These are phyloP conservation scores for Sarocladium oryzae DNA, from an alignment of 2,329 filamentous ascomycete species.

Conservation along the genomic window DNA sequence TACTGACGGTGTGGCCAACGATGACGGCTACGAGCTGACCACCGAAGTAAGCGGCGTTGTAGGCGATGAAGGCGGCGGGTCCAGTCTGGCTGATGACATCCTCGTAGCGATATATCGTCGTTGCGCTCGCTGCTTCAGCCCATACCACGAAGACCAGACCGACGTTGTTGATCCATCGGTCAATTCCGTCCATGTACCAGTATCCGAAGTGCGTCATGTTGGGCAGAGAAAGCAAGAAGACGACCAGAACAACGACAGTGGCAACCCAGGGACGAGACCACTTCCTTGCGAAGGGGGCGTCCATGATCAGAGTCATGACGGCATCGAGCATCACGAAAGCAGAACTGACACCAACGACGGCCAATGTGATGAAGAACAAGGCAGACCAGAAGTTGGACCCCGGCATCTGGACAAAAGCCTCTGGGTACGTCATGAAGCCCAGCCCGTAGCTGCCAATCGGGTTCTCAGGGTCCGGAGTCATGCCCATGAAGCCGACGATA, in stretches of 20 bases:
- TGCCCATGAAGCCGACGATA: slow-evolving; percentile 37
- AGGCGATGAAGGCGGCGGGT: slow-evolving; percentile 20
- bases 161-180: slow-evolving; percentile 46
- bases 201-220: slow-evolving; percentile 51
- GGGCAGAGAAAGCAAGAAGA: slow-evolving; percentile 41
- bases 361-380: slow-evolving; percentile 46
- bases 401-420: slow-evolving; percentile 47
- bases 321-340: slow-evolving; percentile 48
- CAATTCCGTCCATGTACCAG: slow-evolving; percentile 43
- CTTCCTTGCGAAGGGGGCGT: slow-evolving; percentile 28
- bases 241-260: slow-evolving; percentile 36
- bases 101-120: slow-evolving; percentile 42
- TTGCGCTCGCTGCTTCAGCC: slow-evolving; percentile 42
- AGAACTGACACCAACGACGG: slow-evolving; percentile 46
- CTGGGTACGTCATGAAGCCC: slow-evolving; percentile 46
- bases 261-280: slow-evolving; percentile 28
- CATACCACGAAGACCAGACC: slow-evolving; percentile 45
- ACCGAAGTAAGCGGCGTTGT: slow-evolving; percentile 41
- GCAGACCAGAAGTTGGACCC: slow-evolving; percentile 48
- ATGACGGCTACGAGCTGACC: slow-evolving; percentile 39
- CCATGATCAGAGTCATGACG: slow-evolving; percentile 41
- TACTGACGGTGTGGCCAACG: slow-evolving; percentile 33
- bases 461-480: slow-evolving; percentile 23
- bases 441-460: slow-evolving; percentile 44
- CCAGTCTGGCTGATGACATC: slow-evolving; percentile 38